Conservation (phyloP, 129 eudicot species). For the Scalesia atractyloides region DNA sequence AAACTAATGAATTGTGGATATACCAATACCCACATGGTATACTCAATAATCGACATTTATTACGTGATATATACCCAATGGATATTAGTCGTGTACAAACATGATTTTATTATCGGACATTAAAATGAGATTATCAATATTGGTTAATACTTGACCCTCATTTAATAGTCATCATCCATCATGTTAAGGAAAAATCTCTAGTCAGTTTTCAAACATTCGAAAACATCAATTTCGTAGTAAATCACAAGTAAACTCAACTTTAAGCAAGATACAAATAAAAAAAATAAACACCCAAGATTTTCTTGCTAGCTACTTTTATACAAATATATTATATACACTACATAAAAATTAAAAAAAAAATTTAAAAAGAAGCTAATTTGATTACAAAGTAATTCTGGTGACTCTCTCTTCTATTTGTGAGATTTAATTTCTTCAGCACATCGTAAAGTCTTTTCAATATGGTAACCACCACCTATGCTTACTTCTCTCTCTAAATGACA, state of each 20-base stretch:
- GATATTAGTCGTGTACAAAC: too few species aligned
- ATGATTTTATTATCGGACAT: too few species aligned
- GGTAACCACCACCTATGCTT: conserved; percentile 93
- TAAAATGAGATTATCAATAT: too few species aligned
- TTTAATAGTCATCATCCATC: too few species aligned
- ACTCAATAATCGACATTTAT: too few species aligned
- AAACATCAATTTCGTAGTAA: conserved; percentile 19
- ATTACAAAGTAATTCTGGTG: conserved; percentile 56
- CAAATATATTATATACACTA: conserved; percentile 23
- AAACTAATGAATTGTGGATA: too few species aligned
- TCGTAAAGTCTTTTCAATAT: conserved; percentile 79
- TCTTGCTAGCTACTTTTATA: conserved; percentile 16
- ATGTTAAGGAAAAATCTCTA: conserved; percentile 6
- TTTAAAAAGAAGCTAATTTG: not conserved
- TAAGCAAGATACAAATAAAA: conserved; percentile 6
- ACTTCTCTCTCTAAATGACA: conserved; percentile 96
- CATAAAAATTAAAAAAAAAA: too few species aligned
- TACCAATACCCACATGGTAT: too few species aligned
- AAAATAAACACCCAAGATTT: conserved; percentile 4
- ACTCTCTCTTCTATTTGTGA: conserved; percentile 46
- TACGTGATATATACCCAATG: too few species aligned
- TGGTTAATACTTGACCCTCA: too few species aligned
- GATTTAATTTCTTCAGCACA: conserved; percentile 87
- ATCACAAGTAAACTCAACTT: conserved; percentile 9
- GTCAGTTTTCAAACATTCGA: not conserved